phyloP scores from a whole-genome alignment of 352 stramenopile genomes.

The Phytophthora pini region DNA sequence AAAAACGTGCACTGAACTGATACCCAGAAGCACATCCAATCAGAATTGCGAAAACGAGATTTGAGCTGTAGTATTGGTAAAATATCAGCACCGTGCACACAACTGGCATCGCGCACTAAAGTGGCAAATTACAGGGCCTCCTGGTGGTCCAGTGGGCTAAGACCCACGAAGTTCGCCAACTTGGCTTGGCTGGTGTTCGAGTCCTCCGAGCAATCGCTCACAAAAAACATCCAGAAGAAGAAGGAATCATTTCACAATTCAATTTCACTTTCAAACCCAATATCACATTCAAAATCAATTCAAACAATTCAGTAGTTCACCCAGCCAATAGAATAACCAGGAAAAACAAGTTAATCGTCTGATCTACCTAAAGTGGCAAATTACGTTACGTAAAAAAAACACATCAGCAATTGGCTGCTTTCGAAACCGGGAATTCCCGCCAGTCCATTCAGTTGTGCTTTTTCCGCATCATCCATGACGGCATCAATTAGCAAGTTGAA shows the following conservation, averaged over 20 bases:
- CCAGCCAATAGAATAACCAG: too few relatives aligned
- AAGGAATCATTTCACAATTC: too few relatives aligned
- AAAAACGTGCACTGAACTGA: neutral
- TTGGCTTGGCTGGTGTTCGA: too few relatives aligned
- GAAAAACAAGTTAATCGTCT: too few relatives aligned
- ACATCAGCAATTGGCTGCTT: constrained; percentile 6
- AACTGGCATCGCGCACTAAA: neutral
- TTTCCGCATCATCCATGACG: neutral
- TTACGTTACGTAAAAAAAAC: constrained; percentile 20
- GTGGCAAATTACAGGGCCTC: neutral
- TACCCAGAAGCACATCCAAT: neutral
- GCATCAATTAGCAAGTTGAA: neutral
- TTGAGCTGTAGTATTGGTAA: neutral
- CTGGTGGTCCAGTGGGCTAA: too few relatives aligned
- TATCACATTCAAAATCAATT: too few relatives aligned
- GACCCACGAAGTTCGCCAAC: too few relatives aligned
- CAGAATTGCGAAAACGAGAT: neutral
- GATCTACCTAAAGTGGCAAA: neutral
- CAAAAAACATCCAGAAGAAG: too few relatives aligned
- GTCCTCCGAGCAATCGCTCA: too few relatives aligned
- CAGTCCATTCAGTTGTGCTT: neutral
- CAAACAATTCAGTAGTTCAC: too few relatives aligned
- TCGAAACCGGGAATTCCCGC: neutral
- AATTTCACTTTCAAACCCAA: too few relatives aligned
- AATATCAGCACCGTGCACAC: neutral